Conservation (phyloP, 148 eudicot species). For the Persicaria tinctoria region DNA sequence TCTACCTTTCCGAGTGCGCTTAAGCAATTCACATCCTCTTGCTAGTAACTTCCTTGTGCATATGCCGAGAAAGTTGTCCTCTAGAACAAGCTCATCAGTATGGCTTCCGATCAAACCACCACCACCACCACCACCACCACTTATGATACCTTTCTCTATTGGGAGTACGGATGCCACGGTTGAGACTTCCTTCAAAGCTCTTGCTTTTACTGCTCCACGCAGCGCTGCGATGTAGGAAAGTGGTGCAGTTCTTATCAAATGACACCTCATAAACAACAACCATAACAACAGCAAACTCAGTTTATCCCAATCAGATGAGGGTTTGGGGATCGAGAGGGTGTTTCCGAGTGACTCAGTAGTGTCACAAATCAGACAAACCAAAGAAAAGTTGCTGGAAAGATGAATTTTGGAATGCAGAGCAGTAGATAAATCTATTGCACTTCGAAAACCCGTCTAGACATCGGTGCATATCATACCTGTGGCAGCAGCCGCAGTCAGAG, state of each 20-base stretch:
- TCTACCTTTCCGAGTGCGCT: conserved; percentile 81
- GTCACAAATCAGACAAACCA: neutral
- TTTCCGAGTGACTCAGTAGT: neutral
- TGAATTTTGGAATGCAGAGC: no score
- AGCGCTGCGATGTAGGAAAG: conserved; percentile 39
- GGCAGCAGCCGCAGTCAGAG: conserved; percentile 88
- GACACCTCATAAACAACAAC: neutral
- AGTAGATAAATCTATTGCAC: neutral
- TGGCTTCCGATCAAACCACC: conserved; percentile 55
- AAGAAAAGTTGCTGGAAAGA: no score
- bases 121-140: conserved; percentile 22
- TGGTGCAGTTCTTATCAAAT: neutral
- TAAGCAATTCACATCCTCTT: conserved; percentile 73
- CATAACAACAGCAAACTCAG: neutral
- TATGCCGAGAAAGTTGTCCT: conserved; percentile 78
- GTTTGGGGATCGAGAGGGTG: no score
- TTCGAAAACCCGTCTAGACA: neutral
- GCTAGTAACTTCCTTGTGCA: conserved; percentile 71
- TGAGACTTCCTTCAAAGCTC: conserved; percentile 92
- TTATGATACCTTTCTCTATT: conserved; percentile 55
- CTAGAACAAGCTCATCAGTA: conserved; percentile 66
- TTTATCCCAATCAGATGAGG: no score
- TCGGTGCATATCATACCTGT: conserved; percentile 40
- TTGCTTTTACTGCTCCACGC: conserved; percentile 91
- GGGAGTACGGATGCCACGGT: conserved; percentile 74